phyloP scores from a whole-genome alignment of 2,329 filamentous ascomycete genomes.

The Aspergillus caelatus region DNA sequence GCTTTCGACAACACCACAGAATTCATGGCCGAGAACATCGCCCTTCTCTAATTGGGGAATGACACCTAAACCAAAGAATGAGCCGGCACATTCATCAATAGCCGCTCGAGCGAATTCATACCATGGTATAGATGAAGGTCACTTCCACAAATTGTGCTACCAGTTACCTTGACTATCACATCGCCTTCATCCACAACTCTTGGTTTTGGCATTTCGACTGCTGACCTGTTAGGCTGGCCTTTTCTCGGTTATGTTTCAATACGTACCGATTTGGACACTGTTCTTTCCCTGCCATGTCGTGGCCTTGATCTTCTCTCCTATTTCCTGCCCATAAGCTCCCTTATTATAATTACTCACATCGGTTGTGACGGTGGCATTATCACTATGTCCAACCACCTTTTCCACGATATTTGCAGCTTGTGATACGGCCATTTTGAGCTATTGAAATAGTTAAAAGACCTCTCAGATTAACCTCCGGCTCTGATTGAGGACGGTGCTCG shows the following conservation, averaged over 20 bases:
- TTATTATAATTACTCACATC: constrained; percentile 69
- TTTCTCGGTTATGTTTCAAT: not conserved
- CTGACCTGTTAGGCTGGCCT: not conserved
- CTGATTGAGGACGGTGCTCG: not conserved
- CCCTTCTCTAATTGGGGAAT: constrained; percentile 64
- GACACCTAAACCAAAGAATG: constrained; percentile 32
- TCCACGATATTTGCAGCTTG: constrained; percentile 71
- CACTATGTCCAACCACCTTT: constrained; percentile 67
- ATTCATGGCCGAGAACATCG: constrained; percentile 67
- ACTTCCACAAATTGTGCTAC: constrained; percentile 63
- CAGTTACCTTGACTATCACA: constrained; percentile 78
- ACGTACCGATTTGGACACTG: constrained; percentile 65
- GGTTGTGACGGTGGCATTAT: constrained; percentile 67
- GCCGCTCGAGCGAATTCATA: constrained; percentile 11
- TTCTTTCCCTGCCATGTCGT: constrained; percentile 83
- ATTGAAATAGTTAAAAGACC: not conserved
- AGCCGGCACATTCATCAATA: not conserved
- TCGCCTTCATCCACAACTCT: constrained; percentile 72
- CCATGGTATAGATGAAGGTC: constrained; percentile 58
- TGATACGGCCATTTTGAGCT: constrained; percentile 55
- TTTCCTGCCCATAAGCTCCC: constrained; percentile 56
- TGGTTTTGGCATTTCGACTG: constrained; percentile 69
- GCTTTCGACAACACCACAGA: constrained; percentile 55
- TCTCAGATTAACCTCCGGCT: not conserved
- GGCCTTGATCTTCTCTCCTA: constrained; percentile 72